A percentile compares a stretch with the other conserved stretches of the same genome.
Evolutionary conservation across 306 rosid species (phyloP).

Genomic region (Prunus dulcis): DNA sequence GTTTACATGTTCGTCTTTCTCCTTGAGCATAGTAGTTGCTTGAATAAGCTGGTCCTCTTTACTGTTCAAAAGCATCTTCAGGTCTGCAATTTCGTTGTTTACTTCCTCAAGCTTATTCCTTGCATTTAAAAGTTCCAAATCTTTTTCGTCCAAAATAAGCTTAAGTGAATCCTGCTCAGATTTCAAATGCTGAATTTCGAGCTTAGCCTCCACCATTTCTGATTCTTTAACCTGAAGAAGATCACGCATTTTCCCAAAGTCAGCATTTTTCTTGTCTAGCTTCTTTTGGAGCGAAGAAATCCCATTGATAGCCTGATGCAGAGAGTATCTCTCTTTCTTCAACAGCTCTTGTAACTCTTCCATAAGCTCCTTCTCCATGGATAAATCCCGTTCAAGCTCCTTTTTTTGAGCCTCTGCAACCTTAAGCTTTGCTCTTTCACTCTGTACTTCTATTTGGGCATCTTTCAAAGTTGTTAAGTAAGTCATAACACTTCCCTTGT

Average conservation of each 20-base stretch:
- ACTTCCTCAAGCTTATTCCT: constrained; percentile 57
- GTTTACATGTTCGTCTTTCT: constrained; percentile 69
- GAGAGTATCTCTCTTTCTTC: constrained; percentile 58
- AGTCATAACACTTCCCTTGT: constrained; percentile 51
- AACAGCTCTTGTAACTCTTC: constrained; percentile 58
- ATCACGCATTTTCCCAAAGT: constrained; percentile 37
- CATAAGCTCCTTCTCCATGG: constrained; percentile 54
- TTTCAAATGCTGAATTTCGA: constrained; percentile 79
- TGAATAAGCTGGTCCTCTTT: constrained; percentile 72
- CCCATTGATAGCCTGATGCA: constrained; percentile 61
- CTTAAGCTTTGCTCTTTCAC: constrained; percentile 62
- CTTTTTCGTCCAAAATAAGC: constrained; percentile 71
- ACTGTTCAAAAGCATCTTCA: constrained; percentile 59
- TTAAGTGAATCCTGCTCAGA: constrained; percentile 65
- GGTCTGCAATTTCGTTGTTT: constrained; percentile 63
- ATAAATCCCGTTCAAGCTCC: constrained; percentile 61
- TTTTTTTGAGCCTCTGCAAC: constrained; percentile 56
- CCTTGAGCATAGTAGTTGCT: constrained; percentile 65
- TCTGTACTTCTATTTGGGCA: constrained; percentile 75
- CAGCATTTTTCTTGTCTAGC: constrained; percentile 44
- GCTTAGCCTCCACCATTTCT: constrained; percentile 70
- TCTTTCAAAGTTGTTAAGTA: constrained; percentile 59
- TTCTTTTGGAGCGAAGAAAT: constrained; percentile 52
- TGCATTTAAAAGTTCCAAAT: constrained; percentile 73
- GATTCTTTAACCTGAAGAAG: constrained; percentile 64